phyloP scores from a whole-genome alignment of 1,284 basidiomycete genomes.

The Phlebopus sp. region DNA sequence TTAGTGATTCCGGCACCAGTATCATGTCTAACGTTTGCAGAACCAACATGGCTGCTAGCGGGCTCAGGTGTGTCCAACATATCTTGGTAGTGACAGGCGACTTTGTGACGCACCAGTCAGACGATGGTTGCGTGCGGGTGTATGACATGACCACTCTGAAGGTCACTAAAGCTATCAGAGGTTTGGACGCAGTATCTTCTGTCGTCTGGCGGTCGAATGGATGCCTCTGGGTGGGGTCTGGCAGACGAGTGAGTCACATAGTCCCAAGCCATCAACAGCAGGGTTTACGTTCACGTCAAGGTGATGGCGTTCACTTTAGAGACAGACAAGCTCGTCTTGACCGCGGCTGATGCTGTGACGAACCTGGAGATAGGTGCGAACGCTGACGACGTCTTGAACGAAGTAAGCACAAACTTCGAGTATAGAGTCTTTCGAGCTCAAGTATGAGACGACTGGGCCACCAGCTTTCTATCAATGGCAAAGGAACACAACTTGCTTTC shows the following conservation, averaged over 20 bases:
- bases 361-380: slow-evolving; percentile 46
- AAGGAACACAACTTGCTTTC: slow-evolving; percentile 61
- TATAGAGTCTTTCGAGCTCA: not conserved
- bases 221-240: slow-evolving; percentile 62
- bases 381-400: slow-evolving; percentile 63
- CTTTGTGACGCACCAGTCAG: slow-evolving; percentile 33
- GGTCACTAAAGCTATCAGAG: slow-evolving; percentile 62
- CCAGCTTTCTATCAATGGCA: slow-evolving; percentile 58
- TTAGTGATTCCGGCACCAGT: slow-evolving; percentile 45
- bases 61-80: slow-evolving; percentile 46
- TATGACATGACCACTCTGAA: slow-evolving; percentile 58
- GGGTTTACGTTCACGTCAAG: slow-evolving; percentile 29
- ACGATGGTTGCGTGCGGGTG: slow-evolving; percentile 67
- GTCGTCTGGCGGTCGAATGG: slow-evolving; percentile 44
- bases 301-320: slow-evolving; percentile 43
- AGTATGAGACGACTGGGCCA: slow-evolving; percentile 39
- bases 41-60: slow-evolving; percentile 45
- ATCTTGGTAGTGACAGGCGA: not conserved
- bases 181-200: slow-evolving; percentile 59
- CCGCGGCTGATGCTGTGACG: slow-evolving; percentile 44
- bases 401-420: slow-evolving; percentile 41
- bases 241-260: slow-evolving; percentile 43
- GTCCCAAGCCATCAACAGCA: not conserved
- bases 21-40: slow-evolving; percentile 45
- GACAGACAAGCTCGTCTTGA: slow-evolving; percentile 46